phyloP scores from a whole-genome alignment of 306 rosid genomes.

The Ceratonia siliqua region DNA sequence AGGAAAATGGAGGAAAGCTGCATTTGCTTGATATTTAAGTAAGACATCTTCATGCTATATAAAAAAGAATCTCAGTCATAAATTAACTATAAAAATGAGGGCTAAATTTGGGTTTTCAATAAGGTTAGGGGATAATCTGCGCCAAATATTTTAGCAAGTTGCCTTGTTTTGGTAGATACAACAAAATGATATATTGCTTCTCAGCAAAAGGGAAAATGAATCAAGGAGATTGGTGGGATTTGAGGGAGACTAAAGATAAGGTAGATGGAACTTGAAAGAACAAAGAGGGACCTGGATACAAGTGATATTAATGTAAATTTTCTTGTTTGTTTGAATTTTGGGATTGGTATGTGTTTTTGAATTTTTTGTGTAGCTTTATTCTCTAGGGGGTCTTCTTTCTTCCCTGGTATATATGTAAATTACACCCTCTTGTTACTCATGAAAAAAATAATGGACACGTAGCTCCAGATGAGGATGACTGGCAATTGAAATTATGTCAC shows the following conservation, averaged over 20 bases:
- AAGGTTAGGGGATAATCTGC: not conserved
- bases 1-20: not conserved
- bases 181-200: too few relatives aligned
- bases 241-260: not conserved
- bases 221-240: not conserved
- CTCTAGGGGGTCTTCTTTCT: not conserved
- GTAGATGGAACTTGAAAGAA: not conserved
- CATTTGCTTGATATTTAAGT: constrained; percentile 22
- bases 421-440: not conserved
- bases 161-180: too few relatives aligned
- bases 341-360: not conserved
- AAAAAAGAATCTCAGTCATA: constrained; percentile 16
- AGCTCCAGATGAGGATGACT: not conserved
- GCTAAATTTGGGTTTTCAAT: not conserved
- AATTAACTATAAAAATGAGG: not conserved
- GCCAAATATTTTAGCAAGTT: too few relatives aligned
- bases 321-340: not conserved
- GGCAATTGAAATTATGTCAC: not conserved
- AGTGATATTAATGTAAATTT: not conserved
- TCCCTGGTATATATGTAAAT: not conserved
- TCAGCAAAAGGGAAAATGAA: not conserved
- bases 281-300: not conserved
- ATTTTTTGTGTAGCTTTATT: not conserved
- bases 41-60: not conserved
- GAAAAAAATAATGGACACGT: not conserved